Conservation (phyloP, 345 rosid genomes). For the Salix caprea region DNA sequence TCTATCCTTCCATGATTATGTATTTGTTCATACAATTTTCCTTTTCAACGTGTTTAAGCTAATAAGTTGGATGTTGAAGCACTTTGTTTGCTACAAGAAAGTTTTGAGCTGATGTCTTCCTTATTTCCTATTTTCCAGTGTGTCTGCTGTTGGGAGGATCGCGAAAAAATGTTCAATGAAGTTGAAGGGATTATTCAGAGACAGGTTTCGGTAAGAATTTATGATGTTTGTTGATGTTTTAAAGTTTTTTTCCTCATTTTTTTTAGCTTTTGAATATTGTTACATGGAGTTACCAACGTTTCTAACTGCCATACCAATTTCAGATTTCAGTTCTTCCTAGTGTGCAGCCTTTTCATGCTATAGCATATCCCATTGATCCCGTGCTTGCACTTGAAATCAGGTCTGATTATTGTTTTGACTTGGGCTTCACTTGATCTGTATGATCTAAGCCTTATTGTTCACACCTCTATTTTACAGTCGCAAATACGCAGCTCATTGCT, state of each 20-base stretch:
- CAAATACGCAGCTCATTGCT: conserved; percentile 92
- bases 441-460: not conserved
- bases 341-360: conserved; percentile 98
- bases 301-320: conserved; percentile 4
- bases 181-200: conserved; percentile 85
- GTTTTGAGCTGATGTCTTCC: not conserved
- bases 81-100: not conserved
- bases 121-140: conserved; percentile 36
- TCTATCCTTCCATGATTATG: not conserved
- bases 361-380: conserved; percentile 94
- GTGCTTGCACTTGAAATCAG: conserved; percentile 96
- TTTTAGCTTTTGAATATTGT: not conserved
- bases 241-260: not conserved
- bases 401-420: conserved; percentile 27
- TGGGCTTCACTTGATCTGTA: not conserved
- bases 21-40: not conserved
- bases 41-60: not conserved
- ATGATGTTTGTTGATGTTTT: not conserved
- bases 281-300: not conserved
- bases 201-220: conserved; percentile 65
- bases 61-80: not conserved
- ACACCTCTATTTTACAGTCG: conserved; percentile 47
- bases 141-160: conserved; percentile 92
- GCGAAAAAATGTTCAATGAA: conserved; percentile 71
- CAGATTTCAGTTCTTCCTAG: conserved; percentile 94